Evolutionary conservation across 2,329 filamentous ascomycete species (phyloP), one percentile per base, ranked within the genome.

Genomic region (Ramularia endophylla): DNA sequence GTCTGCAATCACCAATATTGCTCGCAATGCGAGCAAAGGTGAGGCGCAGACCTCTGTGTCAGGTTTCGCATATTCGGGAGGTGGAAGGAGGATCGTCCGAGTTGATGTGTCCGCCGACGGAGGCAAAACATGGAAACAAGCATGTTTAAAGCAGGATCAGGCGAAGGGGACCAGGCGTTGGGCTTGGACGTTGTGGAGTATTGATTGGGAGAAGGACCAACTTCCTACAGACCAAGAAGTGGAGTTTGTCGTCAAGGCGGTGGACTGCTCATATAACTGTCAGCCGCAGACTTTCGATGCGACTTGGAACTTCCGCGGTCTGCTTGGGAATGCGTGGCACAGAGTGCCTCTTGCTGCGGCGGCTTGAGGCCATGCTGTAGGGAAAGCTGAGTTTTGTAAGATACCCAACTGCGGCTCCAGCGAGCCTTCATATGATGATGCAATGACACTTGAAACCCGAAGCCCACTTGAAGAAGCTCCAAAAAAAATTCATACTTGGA

Each of bases 11-110:
- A 83, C 80, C 1, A 43, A 51, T 4, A 47, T 63, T 12, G 45
- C 46, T 27, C 33, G 48, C 29, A 49, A 51, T 29, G 12, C 15
- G 15, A 16, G 17, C 9, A 43, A 52, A 9, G 44, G 47, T n/a
- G 34, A 51, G 4, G 41, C 56, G 32, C 39, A 43, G 17, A 46
- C 62, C 17, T 0, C 48, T 44, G 57, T 83, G 4, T 68, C 72
- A 37, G 81, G 81, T 1, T 85, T 83, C 57, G 81, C 81, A 2
- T 83, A 81, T 55, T 80, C 78, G 0, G 81, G 81, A 19, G 81
- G 81, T 32, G 81, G 81, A 1, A 72, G 78, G 22, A 71, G 71
- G 56, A 80, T 84, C 47, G 71, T 80, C 33, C 75, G 81, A n/a
- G 80, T 85, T 3, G 81, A 85, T 50, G 66, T 84, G 22, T 80